These are phyloP conservation scores for Tetracentron sinense DNA, from an alignment of 164 flowering plant species.

Conservation along the genomic window DNA sequence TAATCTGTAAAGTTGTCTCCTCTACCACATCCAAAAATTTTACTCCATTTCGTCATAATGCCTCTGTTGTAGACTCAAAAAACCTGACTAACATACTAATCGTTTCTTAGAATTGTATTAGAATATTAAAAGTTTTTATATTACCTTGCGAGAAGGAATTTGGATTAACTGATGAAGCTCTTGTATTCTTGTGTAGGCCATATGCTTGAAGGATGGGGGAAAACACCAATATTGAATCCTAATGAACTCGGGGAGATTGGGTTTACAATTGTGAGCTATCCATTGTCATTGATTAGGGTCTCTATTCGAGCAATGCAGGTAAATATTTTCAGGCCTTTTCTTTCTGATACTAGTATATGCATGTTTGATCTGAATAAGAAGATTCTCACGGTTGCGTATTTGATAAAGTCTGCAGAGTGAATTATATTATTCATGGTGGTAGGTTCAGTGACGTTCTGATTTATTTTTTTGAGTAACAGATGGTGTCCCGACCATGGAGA, in stretches of 20 bases:
- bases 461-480: too few species aligned
- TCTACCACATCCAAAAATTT: too few species aligned
- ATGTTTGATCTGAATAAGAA: not conserved
- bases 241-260: slow-evolving; percentile 82
- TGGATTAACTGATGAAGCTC: slow-evolving; percentile 1
- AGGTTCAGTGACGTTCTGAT: too few species aligned
- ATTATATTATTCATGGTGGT: not conserved
- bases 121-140: not conserved
- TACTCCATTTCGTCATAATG: too few species aligned
- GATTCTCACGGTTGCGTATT: not conserved
- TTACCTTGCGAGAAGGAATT: not conserved
- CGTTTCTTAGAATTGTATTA: not conserved
- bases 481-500: too few species aligned
- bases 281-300: slow-evolving; percentile 87
- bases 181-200: slow-evolving; percentile 47
- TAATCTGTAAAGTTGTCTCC: too few species aligned
- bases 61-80: not conserved
- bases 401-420: not conserved
- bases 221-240: slow-evolving; percentile 83
- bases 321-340: not conserved
- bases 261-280: slow-evolving; percentile 79
- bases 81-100: too few species aligned
- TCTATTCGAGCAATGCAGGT: slow-evolving; percentile 97
- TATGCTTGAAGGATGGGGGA: slow-evolving; percentile 99
- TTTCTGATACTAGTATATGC: not conserved